A percentile compares a stretch with the other conserved stretches of the same genome.
phyloP scores from a whole-genome alignment of 768 basidiomycete species.

The Suillus variegatus region DNA sequence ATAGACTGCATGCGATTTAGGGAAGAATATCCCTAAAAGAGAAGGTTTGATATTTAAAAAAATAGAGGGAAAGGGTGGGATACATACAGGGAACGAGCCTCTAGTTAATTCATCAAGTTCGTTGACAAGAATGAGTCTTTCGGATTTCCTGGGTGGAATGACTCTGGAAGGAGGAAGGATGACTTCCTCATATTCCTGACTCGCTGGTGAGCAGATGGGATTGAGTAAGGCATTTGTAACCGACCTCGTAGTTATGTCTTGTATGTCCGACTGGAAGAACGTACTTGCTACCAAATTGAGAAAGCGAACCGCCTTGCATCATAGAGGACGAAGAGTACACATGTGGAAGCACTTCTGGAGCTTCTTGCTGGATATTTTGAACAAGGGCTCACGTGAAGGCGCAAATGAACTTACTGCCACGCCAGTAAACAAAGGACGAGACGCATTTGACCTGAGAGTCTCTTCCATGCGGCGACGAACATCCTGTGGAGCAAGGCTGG shows the following conservation, averaged over 20 bases:
- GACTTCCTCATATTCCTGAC: conserved; percentile 86
- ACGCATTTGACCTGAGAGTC: conserved; percentile 57
- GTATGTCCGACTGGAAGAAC: conserved; percentile 83
- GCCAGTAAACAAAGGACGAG: conserved; percentile 63
- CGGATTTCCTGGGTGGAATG: conserved; percentile 70
- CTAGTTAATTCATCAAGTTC: conserved; percentile 77
- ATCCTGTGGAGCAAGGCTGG: conserved; percentile 42
- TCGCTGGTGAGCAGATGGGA: conserved; percentile 8
- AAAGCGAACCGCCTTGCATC: conserved; percentile 63
- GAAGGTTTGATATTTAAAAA: background rate
- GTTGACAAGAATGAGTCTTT: conserved; percentile 67
- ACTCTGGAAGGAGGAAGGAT: conserved; percentile 81
- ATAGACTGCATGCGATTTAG: conserved; percentile 96
- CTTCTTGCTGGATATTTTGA: conserved; percentile 43
- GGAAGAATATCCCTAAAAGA: conserved; percentile 71
- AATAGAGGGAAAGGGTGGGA: background rate
- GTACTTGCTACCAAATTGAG: conserved; percentile 75
- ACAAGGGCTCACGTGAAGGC: background rate
- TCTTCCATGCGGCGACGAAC: conserved; percentile 66
- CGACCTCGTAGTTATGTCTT: conserved; percentile 66
- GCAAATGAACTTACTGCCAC: conserved; percentile 44
- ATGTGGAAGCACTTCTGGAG: conserved; percentile 75
- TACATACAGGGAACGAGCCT: conserved; percentile 81
- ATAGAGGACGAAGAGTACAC: conserved; percentile 76
- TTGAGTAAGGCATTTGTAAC: conserved; percentile 11